phyloP scores from a whole-genome alignment of 2,329 filamentous ascomycete species.

The Pleomassaria siparia region DNA sequence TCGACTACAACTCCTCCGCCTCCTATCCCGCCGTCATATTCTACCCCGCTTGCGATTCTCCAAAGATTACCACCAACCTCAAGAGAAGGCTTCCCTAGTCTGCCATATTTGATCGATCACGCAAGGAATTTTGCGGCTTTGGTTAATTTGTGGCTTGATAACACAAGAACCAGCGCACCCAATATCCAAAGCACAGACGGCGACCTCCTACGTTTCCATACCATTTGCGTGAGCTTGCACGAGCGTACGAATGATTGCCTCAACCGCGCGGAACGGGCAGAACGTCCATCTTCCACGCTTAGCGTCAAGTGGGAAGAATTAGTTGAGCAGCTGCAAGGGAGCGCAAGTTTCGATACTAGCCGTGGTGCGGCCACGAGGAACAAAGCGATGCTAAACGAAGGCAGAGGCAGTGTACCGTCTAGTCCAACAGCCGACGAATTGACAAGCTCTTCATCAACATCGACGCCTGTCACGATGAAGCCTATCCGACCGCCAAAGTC shows the following conservation, averaged over 20 bases:
- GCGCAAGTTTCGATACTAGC: conserved; percentile 31
- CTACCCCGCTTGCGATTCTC: conserved; percentile 87
- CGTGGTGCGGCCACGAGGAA: conserved; percentile 37
- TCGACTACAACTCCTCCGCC: conserved; percentile 61
- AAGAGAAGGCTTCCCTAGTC: conserved; percentile 86
- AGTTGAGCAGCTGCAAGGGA: conserved; percentile 49
- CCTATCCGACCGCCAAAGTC: conserved; percentile 21
- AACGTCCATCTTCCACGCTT: conserved; percentile 51
- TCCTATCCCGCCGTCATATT: conserved; percentile 79
- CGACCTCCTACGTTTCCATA: conserved; percentile 53
- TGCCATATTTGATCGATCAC: conserved; percentile 91
- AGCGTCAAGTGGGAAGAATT: conserved; percentile 57
- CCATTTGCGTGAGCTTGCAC: conserved; percentile 50
- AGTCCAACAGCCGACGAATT: conserved; percentile 29
- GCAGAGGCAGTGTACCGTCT: conserved; percentile 12
- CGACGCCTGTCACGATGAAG: conserved; percentile 40
- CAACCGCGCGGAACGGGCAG: conserved; percentile 54
- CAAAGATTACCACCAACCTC: conserved; percentile 77
- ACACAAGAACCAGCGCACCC: conserved; percentile 39
- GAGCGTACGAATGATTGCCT: conserved; percentile 54
- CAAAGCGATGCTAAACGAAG: conserved; percentile 23
- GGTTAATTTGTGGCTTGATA: conserved; percentile 76
- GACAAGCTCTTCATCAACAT: conserved; percentile 29
- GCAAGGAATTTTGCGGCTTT: conserved; percentile 81
- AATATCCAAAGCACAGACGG: conserved; percentile 46